Evolutionary conservation across 495 filamentous ascomycete species (phyloP).

Genomic region (Penicillium paradoxum): DNA sequence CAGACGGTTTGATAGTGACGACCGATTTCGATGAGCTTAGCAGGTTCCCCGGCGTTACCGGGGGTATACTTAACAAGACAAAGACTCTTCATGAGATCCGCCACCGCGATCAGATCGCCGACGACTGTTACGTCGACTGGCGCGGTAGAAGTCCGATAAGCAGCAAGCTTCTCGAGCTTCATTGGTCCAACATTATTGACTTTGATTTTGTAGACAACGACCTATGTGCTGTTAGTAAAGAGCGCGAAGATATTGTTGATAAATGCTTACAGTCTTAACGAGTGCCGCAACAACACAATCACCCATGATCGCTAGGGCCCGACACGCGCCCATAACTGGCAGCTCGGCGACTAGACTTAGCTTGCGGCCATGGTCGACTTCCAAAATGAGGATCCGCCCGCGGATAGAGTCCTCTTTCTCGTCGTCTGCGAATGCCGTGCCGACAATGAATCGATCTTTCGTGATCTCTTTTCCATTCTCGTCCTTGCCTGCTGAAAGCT

Average conservation of each 20-base stretch:
- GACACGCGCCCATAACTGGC: slow-evolving; percentile 68
- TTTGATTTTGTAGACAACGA: slow-evolving; percentile 55
- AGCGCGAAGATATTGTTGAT: neutral
- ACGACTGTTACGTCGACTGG: slow-evolving; percentile 77
- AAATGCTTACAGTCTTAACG: slow-evolving; percentile 68
- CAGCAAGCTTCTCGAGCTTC: slow-evolving; percentile 59
- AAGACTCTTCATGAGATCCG: slow-evolving; percentile 91
- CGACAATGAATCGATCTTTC: slow-evolving; percentile 79
- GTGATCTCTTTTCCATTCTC: slow-evolving; percentile 33
- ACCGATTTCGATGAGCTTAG: slow-evolving; percentile 64
- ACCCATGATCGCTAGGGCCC: slow-evolving; percentile 66
- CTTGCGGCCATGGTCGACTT: slow-evolving; percentile 66
- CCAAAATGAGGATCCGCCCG: slow-evolving; percentile 80
- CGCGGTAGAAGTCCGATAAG: slow-evolving; percentile 76
- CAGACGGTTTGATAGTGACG: slow-evolving; percentile 78
- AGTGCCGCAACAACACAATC: slow-evolving; percentile 80
- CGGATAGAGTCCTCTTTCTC: slow-evolving; percentile 44
- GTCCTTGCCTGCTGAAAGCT: slow-evolving; percentile 59
- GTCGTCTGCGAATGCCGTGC: slow-evolving; percentile 73
- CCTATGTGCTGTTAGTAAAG: slow-evolving; percentile 26
- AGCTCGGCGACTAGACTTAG: slow-evolving; percentile 63
- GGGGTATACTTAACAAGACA: slow-evolving; percentile 65
- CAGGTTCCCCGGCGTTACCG: slow-evolving; percentile 36
- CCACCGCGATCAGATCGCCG: slow-evolving; percentile 69
- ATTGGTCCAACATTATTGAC: slow-evolving; percentile 41